Evolutionary conservation across 768 basidiomycete genomes (phyloP), one percentile per base, ranked within the genome.

Genomic region (Podaxis sp.): DNA sequence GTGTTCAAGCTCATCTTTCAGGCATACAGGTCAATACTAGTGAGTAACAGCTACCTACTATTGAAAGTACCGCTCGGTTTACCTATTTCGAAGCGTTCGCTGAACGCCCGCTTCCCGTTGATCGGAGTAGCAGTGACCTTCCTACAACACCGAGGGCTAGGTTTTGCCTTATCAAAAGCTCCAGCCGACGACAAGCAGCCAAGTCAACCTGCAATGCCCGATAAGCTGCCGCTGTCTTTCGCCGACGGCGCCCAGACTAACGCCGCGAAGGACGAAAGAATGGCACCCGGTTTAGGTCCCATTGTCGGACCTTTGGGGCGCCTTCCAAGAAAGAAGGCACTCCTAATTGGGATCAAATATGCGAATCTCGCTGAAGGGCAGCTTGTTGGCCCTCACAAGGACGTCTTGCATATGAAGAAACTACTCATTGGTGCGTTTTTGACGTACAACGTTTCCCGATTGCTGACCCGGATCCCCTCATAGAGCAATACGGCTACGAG

Each of bases 341-440:
- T 80, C 2, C 64, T 80, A 24, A 73, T 80, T 30, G 78, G 78
- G 3, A 76, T 79, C 24, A 71, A 75, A 51, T 73, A 76, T 55
- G 67, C 65, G 24, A 44, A 57, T 13, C 58, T 68, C 52, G 64
- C 66, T 28, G 58, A 69, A 30, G 65, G 63, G 33, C 46, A 33
- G 17, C 66, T 77, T 30, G 69, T 62, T 36, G 77, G 77, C 4
- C 77, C 78, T 0, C 79, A 80, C 60, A 67, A 70, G n/a, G 80
- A 80, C 59, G 77, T 78, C 4, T 46, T 30, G 13, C 67, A 67
- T 13, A 75, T 80, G 70, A 70, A 68, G 28, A 60, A 73, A 1
- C 65, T 80, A 24, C 67, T 82, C 41, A 74, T 76, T 22, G 73
- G 80, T 80, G 59, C 26, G 75, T 69, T 38, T 36, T 41, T 24